Conservation (phyloP, 2,329 filamentous ascomycete genomes). For the Neofusicoccum umdonicola region DNA sequence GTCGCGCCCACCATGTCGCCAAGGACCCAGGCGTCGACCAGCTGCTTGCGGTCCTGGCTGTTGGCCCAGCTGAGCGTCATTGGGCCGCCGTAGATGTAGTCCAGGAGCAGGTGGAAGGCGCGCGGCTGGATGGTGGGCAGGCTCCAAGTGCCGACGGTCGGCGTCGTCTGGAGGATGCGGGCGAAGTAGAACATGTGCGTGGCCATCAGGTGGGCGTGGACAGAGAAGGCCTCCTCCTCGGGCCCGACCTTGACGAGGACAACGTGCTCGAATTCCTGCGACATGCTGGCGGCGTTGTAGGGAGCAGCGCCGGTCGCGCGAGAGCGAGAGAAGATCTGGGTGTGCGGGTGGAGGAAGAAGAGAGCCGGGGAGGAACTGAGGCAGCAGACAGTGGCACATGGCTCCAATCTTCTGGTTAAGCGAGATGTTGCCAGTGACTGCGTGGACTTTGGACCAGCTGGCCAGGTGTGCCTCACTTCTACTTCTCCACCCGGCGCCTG, state of each 20-base stretch:
- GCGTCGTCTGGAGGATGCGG: neutral
- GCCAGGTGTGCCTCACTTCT: too few species aligned
- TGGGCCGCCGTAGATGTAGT: neutral
- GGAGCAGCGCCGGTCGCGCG: neutral
- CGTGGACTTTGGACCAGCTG: too few species aligned
- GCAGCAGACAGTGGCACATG: too few species aligned
- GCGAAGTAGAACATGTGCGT: neutral
- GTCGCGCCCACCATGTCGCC: neutral
- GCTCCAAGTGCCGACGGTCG: neutral
- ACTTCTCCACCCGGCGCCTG: too few species aligned
- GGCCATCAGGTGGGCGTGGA: neutral
- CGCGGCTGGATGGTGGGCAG: neutral
- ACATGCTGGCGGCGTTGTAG: neutral
- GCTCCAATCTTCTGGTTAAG: too few species aligned
- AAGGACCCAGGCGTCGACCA: neutral
- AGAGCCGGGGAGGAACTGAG: too few species aligned
- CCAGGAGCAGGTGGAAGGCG: neutral
- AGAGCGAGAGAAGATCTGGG: neutral
- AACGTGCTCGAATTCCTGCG: neutral
- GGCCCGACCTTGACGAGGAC: neutral
- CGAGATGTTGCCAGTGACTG: too few species aligned
- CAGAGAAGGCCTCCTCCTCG: neutral
- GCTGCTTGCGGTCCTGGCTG: neutral
- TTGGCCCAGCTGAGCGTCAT: neutral
- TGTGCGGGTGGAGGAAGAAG: neutral